Percentiles rank a stretch among this genome's conserved stretches.
Conservation (phyloP, 192 early-diverging fungal species). For the Backusella sp. region DNA sequence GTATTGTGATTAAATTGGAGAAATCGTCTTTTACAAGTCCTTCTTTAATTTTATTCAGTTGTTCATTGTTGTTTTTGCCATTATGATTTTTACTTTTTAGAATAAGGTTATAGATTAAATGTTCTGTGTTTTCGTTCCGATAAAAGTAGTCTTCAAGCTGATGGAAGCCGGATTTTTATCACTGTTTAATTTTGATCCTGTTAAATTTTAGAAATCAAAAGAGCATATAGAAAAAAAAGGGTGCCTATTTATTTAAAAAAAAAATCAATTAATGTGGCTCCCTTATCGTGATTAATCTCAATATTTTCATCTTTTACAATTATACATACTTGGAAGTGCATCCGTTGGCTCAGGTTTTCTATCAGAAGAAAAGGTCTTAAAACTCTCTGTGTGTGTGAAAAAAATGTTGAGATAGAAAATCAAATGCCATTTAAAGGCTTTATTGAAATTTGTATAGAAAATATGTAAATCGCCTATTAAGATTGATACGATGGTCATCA, state of each 20-base stretch:
- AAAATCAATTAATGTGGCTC: neutral
- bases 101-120: neutral
- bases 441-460: neutral
- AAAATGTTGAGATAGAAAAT: neutral
- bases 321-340: slow-evolving; percentile 8
- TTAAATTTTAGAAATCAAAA: neutral
- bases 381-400: slow-evolving; percentile 5
- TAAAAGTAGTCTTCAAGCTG: neutral
- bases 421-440: neutral
- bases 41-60: neutral
- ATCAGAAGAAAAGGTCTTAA: neutral
- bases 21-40: neutral
- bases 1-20: neutral
- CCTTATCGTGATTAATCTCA: slow-evolving; percentile 1
- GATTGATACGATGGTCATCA: neutral
- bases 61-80: neutral
- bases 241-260: slow-evolving; percentile 2
- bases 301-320: neutral
- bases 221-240: neutral
- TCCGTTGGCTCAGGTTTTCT: neutral
- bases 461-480: neutral
- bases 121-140: neutral
- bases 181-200: neutral
- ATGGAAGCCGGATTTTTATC: neutral
- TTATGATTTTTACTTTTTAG: neutral